Conservation (phyloP, 208 protist species). For the Leptomonas seymouri region DNA sequence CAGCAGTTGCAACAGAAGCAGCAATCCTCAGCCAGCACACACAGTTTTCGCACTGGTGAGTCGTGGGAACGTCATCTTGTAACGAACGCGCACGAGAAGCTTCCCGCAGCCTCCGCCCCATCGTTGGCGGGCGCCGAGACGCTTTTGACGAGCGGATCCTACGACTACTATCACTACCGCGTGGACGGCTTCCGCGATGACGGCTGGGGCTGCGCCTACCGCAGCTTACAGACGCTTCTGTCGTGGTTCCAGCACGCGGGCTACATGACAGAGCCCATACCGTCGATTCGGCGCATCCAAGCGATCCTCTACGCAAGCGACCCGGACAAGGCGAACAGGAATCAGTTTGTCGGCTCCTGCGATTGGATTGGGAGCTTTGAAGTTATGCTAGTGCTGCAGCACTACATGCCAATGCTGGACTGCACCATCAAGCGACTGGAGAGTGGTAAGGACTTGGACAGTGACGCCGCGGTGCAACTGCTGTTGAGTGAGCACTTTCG, state of each 20-base stretch:
- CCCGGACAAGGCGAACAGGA: slow-evolving; percentile 76
- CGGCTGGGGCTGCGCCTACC: slow-evolving; percentile 97
- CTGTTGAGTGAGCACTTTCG: slow-evolving; percentile 88
- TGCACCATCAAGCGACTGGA: slow-evolving; percentile 90
- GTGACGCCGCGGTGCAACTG: slow-evolving; percentile 64
- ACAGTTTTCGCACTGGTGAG: slow-evolving; percentile 27
- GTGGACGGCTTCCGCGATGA: slow-evolving; percentile 94
- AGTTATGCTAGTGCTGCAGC: slow-evolving; percentile 89
- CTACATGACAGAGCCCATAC: slow-evolving; percentile 49
- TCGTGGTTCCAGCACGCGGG: slow-evolving; percentile 84
- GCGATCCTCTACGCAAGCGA: slow-evolving; percentile 78
- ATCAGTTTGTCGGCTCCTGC: slow-evolving; percentile 87
- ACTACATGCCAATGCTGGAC: slow-evolving; percentile 71
- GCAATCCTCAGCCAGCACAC: not conserved
- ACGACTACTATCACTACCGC: slow-evolving; percentile 97
- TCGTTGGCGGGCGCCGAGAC: slow-evolving; percentile 44
- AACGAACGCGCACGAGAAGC: slow-evolving; percentile 44
- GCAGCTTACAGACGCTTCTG: slow-evolving; percentile 88
- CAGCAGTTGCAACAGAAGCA: slow-evolving; percentile 2
- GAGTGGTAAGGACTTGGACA: slow-evolving; percentile 81
- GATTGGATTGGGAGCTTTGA: slow-evolving; percentile 97
- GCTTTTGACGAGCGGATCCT: slow-evolving; percentile 69
- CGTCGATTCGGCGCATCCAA: slow-evolving; percentile 83
- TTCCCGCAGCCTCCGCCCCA: slow-evolving; percentile 22
- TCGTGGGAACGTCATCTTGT: slow-evolving; percentile 70